Conservation (phyloP, 768 basidiomycete species). For the Flagelloscypha sp. region DNA sequence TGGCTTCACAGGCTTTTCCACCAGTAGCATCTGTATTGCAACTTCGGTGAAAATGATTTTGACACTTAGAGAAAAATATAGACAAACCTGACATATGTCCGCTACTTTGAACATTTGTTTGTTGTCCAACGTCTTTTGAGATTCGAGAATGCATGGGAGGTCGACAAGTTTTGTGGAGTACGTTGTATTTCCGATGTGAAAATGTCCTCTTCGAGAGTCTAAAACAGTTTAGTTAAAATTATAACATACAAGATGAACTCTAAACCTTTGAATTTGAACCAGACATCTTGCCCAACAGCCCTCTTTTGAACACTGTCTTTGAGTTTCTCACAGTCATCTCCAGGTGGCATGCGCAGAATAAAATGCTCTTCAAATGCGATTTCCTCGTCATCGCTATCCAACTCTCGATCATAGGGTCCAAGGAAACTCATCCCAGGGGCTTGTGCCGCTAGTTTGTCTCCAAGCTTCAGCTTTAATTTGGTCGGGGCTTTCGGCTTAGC, state of each 20-base stretch:
- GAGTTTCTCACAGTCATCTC: conserved; percentile 71
- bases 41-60: neutral
- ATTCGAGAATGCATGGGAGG: conserved; percentile 87
- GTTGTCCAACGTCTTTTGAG: conserved; percentile 92
- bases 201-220: conserved; percentile 89
- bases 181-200: conserved; percentile 72
- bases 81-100: conserved; percentile 87
- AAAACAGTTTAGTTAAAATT: conserved; percentile 9
- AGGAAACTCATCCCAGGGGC: conserved; percentile 84
- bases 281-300: conserved; percentile 76
- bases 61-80: conserved; percentile 6
- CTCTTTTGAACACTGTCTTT: conserved; percentile 75
- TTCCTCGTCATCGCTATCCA: conserved; percentile 94
- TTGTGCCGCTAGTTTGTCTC: conserved; percentile 73
- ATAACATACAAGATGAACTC: conserved; percentile 1
- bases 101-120: conserved; percentile 99
- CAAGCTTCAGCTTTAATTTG: conserved; percentile 82
- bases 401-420: conserved; percentile 86
- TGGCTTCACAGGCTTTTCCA: conserved; percentile 64
- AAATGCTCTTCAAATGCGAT: conserved; percentile 97
- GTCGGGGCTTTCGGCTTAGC: conserved; percentile 48
- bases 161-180: conserved; percentile 95
- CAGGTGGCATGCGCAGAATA: conserved; percentile 80
- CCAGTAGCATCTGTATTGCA: conserved; percentile 92
- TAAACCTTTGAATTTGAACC: conserved; percentile 97